Percentiles rank a stretch among this genome's conserved stretches.
phyloP scores from a whole-genome alignment of 805 yeast species.

The Yamadazyma nakazawae region DNA sequence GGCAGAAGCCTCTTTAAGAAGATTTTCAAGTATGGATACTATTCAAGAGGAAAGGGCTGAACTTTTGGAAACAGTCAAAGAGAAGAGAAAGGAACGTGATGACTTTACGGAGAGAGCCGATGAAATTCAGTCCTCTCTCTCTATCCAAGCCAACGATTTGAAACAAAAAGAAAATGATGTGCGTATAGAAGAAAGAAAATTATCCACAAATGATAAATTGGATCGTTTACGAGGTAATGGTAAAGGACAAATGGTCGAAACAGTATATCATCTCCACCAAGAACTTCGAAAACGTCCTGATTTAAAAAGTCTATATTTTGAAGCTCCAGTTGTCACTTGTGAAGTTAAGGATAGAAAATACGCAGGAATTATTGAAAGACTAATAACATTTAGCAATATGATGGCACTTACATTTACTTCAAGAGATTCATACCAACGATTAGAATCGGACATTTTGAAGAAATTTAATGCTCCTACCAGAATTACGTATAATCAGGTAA shows the following conservation, averaged over 20 bases:
- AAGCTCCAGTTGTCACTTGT: constrained; percentile 72
- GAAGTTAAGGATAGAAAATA: constrained; percentile 47
- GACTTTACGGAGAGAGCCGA: constrained; percentile 20
- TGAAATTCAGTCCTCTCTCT: constrained; percentile 18
- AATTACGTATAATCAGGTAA: constrained; percentile 27
- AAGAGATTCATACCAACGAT: constrained; percentile 44
- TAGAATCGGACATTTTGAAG: constrained; percentile 24
- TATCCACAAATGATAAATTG: constrained; percentile 9
- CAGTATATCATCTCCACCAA: constrained; percentile 18
- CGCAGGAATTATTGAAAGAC: constrained; percentile 56
- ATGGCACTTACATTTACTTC: constrained; percentile 62
- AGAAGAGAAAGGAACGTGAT: constrained; percentile 10
- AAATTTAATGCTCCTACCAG: constrained; percentile 55
- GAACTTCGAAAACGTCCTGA: constrained; percentile 38
- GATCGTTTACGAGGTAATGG: not conserved
- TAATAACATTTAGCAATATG: constrained; percentile 51
- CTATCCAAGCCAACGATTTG: constrained; percentile 4
- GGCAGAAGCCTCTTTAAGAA: constrained; percentile 14
- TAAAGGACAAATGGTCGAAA: not conserved
- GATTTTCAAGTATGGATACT: constrained; percentile 11
- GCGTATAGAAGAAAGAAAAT: constrained; percentile 7
- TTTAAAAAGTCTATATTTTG: constrained; percentile 49
- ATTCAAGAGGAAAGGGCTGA: constrained; percentile 9
- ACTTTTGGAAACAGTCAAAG: constrained; percentile 13
- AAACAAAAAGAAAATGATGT: not conserved